Base-by-base conservation (phyloP, 176 grass and related monocot species). In the Leersia perrieri region DNA sequence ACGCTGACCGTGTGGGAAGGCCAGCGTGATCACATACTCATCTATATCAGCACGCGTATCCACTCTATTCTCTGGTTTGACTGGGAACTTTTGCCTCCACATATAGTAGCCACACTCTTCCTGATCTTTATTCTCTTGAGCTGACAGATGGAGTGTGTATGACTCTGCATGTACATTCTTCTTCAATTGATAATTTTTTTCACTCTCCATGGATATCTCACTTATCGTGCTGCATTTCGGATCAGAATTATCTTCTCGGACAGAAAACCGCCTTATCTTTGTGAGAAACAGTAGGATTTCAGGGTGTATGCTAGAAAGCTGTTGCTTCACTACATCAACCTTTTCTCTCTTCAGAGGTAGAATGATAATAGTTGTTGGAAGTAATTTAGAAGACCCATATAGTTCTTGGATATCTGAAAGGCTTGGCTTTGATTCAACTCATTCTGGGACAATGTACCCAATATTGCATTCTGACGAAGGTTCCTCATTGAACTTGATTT, bases 371-470 rank as follows among this genome's bases (percentile, higher is more conserved):
- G 91, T 97, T 35, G 80, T 80, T 33, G 94, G 94, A 62, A 97
- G 83, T 30, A 18, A 23, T 74, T 91, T 71, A 12, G 81, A 82
- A 36, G 73, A 35, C 11, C 91, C 94, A 77, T 93, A 91, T 76
- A 89, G 31, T 9, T 60, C 30, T 45, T 73, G 11, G 13, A 97
- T 86, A 33, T 93, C 91, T n/a, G 85, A 68, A 32, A 91, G 9
- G 33, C 42, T 91, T 7, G 94, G 86, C 29, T 53, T 82, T 2
- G 79, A 66, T 18, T 93, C 83, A 22, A 97, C 88, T 91, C 91
- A 97, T 35, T 93, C 78, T 18, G 94, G 94, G 3, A 97, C 94
- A 82, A 97, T 91, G 78, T 93, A 97, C 31, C 94, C 94, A 53
- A 97, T 66, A 28, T 76, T 80, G 25, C 94, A 97, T 53, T 97